Base-by-base conservation (phyloP, 2,329 filamentous ascomycete genomes). In the Microcera coccophila region DNA sequence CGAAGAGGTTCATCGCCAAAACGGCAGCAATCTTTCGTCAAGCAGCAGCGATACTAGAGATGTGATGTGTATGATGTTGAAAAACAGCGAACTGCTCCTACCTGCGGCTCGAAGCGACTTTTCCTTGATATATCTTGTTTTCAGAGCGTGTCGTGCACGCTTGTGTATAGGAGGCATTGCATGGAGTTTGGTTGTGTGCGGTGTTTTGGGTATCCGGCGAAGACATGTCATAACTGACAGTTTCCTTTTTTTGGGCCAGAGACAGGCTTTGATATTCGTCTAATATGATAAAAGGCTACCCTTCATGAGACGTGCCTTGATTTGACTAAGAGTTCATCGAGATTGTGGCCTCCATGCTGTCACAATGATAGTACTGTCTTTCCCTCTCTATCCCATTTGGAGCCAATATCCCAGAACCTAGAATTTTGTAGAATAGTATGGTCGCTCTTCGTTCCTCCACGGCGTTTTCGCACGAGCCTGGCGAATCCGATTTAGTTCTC, bases 1-100 rank as follows among this genome's bases (percentile, higher is more conserved):
- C 86, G 3, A 81, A 85, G 58, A 66, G 71, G 41, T 79, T 85
- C 61, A 76, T 94, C 21, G 72, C 84, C 52, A 88, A 84, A 64
- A 84, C 87, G 18, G 85, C 88, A 2, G 69, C 68, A 10, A 81
- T 88, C 36, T 68, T 96, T 41, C 72, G 70, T 40, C 65, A 70
- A 38, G 88, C 89, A 21, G 78, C 75, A 1, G 52, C 55, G 3
- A 44, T 62, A 35, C 45, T 70, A 48, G 59, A 61, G 39, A 50
- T 55, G 40, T 45, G 45, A 48, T 45, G 47, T 48, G 45, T 52
- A 47, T 47, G 50, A 51, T 52, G 55, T 41, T 35, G 21, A 45
- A 35, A 20, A 35, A 20, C 16, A 20, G 33, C 33, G 33, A 17
- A n/a, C n/a, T 5, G 17, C 15, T 16, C 15, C n/a, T 17, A 9